These are phyloP conservation scores for Cinnamomum micranthum DNA, from an alignment of 164 flowering plant species.

Conservation along the genomic window DNA sequence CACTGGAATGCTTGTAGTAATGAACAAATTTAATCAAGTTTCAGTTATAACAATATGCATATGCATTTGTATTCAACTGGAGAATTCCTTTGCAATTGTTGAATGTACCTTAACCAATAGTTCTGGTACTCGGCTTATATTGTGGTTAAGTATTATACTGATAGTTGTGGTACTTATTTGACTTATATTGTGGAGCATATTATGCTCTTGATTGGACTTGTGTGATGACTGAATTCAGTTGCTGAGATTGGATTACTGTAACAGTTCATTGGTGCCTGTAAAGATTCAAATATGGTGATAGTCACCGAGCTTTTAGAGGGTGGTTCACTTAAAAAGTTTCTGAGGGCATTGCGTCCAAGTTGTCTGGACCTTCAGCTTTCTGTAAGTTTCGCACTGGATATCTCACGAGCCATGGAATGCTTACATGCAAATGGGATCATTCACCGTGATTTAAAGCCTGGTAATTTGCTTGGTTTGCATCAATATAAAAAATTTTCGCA, in stretches of 20 bases:
- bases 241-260: slow-evolving; percentile 10
- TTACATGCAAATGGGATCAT: slow-evolving; percentile 35
- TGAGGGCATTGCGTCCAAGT: slow-evolving; percentile 17
- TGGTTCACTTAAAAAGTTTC: slow-evolving; percentile 22
- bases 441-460: slow-evolving; percentile 34
- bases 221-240: neutral
- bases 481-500: no score
- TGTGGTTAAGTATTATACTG: no score
- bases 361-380: slow-evolving; percentile 19
- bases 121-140: no score
- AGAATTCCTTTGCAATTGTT: neutral
- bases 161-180: neutral
- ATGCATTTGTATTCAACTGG: neutral
- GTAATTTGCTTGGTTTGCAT: slow-evolving; percentile 10
- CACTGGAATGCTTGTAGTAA: neutral
- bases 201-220: neutral
- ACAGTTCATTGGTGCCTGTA: slow-evolving; percentile 37
- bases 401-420: slow-evolving; percentile 28
- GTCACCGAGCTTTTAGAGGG: slow-evolving; percentile 26
- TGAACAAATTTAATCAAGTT: neutral
- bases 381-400: slow-evolving; percentile 26
- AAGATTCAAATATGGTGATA: slow-evolving; percentile 18
- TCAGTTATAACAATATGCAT: neutral
- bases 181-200: neutral
- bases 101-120: no score